Evolutionary conservation across 495 filamentous ascomycete genomes (phyloP).

Genomic region (Aspergillus egyptiacus): DNA sequence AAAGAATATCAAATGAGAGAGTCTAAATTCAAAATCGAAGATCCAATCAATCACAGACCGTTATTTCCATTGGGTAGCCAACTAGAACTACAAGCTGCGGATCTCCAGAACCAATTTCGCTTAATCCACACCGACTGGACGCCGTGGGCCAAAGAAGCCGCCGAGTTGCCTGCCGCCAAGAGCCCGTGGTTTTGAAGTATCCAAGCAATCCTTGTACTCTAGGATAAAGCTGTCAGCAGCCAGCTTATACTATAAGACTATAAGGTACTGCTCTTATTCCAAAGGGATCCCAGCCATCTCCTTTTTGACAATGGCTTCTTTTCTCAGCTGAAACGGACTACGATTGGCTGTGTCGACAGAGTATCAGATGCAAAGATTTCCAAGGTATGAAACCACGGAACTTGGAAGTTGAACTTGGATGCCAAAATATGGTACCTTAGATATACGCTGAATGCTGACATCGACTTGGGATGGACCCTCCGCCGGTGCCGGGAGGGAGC

Average conservation of each 20-base stretch:
- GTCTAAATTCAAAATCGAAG: neutral
- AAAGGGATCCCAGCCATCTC: constrained; percentile 11
- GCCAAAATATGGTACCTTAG: too few species aligned
- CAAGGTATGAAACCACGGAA: too few species aligned
- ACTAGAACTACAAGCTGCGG: constrained; percentile 18
- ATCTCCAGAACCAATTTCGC: constrained; percentile 35
- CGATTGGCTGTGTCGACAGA: too few species aligned
- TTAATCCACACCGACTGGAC: constrained; percentile 26
- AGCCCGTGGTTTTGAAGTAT: constrained; percentile 12
- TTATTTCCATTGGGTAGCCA: constrained; percentile 21
- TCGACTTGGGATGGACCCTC: neutral
- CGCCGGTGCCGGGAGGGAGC: too few species aligned
- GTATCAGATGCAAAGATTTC: too few species aligned
- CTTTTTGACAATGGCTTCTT: neutral
- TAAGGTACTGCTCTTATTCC: neutral
- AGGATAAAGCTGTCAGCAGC: neutral
- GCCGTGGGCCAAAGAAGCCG: constrained; percentile 17
- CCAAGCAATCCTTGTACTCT: neutral
- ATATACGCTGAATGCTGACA: too few species aligned
- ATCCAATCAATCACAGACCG: neutral
- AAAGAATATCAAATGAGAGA: neutral
- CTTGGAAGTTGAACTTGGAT: too few species aligned
- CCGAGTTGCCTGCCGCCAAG: constrained; percentile 18
- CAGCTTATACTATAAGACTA: too few species aligned
- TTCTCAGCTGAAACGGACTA: neutral